These are phyloP conservation scores for Quercus phellos DNA, from an alignment of 331 rosid species.

Conservation along the genomic window DNA sequence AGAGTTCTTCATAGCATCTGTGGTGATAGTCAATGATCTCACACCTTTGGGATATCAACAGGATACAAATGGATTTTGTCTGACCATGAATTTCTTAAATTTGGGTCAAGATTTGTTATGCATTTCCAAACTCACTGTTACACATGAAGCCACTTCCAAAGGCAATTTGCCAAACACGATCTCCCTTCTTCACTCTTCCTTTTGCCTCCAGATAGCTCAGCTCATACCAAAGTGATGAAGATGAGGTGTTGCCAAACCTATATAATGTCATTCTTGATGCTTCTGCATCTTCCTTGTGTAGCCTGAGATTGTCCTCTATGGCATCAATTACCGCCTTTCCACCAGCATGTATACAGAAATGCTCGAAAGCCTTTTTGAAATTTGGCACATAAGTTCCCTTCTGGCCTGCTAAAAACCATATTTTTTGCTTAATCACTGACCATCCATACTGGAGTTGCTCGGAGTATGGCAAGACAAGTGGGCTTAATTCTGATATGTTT, in stretches of 20 bases:
- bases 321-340: conserved; percentile 28
- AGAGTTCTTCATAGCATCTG: not conserved
- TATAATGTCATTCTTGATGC: conserved; percentile 74
- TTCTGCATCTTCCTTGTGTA: conserved; percentile 58
- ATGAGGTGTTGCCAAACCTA: conserved; percentile 77
- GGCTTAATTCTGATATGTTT: conserved; percentile 42
- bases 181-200: conserved; percentile 62
- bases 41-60: conserved; percentile 20
- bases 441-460: conserved; percentile 46
- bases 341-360: conserved; percentile 62
- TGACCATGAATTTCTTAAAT: conserved; percentile 49
- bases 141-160: conserved; percentile 69
- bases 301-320: conserved; percentile 44
- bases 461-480: conserved; percentile 57
- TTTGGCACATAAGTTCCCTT: conserved; percentile 40
- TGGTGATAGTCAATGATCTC: conserved; percentile 20
- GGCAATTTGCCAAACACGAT: conserved; percentile 68
- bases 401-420: conserved; percentile 12
- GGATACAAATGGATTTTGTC: conserved; percentile 64
- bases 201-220: conserved; percentile 70
- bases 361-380: conserved; percentile 61
- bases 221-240: conserved; percentile 78
- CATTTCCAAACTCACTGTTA: conserved; percentile 51
- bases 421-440: conserved; percentile 34
- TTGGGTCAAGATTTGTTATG: conserved; percentile 34